Base-by-base conservation (phyloP, 352 stramenopile genomes). In the Phytophthora tentaculata region DNA sequence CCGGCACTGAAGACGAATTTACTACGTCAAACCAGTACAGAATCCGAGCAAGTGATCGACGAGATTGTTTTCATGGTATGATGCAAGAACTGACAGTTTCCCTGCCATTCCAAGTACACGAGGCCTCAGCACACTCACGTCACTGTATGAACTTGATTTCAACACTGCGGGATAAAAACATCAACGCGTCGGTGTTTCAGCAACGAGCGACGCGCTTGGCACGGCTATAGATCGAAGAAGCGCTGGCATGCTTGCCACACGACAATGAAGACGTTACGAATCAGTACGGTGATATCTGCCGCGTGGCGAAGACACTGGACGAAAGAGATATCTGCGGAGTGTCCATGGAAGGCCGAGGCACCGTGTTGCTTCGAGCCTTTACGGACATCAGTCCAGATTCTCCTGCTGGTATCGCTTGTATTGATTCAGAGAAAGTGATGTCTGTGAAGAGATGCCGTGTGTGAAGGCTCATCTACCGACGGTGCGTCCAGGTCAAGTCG, bases 101-200 rank as follows among this genome's bases (percentile, higher is more conserved):
- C 35, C n/a, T 39, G 32, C 32, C 32, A 39, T 39, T 39, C 10
- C 32, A 39, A 39, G 75, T 80, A 0, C 75, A 78, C 14, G 72
- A 79, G 12, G 69, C 65, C 2, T 69, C 62, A 12, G 55, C 49
- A 6, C 61, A 64, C 48, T 83, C 72, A 9, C 50, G 63, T 13
- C 56, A 72, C 8, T 74, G 74, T 39, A 58, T 63, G 44, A 66
- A 73, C 39, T 22, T 83, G 23, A 60, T 80, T 4, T 45, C 61
- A 14, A 55, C 52, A 22, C 55, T 83, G 20, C 57, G 64, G 12
- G 66, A 66, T 47, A 58, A 41, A 44, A 49, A 32, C 17, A 78
- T 56, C 17, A 61, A 28, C 20, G 49, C 56, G 7, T n/a, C 23
- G 32, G 10, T 39, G 10, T 39, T 39, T 39, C 32, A 39, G 14